These are phyloP conservation scores for Fibroporia radiculosa DNA, from an alignment of 768 basidiomycete genomes.

Conservation along the genomic window DNA sequence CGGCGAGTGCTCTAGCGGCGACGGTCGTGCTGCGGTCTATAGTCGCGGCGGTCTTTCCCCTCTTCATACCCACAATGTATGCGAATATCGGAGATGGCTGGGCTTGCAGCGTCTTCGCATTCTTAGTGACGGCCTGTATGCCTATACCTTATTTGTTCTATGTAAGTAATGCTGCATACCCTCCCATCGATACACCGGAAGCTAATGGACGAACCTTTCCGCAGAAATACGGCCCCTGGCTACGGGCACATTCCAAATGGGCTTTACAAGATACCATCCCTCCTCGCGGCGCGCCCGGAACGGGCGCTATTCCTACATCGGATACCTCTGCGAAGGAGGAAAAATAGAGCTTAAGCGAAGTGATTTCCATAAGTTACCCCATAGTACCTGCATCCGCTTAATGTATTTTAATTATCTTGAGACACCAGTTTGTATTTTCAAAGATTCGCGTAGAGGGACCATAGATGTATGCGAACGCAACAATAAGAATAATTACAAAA, in stretches of 20 bases:
- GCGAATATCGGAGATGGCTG: conserved; percentile 42
- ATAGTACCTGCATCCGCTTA: too few relatives aligned
- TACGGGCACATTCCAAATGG: conserved; percentile 5
- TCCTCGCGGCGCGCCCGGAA: too few relatives aligned
- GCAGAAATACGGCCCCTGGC: conserved; percentile 12
- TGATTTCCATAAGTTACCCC: too few relatives aligned
- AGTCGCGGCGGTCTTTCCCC: conserved; percentile 56
- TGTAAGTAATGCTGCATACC: conserved; percentile 28
- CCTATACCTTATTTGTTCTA: conserved; percentile 52
- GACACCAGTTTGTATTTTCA: too few relatives aligned
- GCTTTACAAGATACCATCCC: conserved; percentile 2
- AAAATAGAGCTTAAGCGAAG: too few relatives aligned
- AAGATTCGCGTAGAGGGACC: too few relatives aligned
- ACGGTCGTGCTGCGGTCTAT: conserved; percentile 59
- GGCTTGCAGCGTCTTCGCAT: conserved; percentile 50
- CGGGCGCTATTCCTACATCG: too few relatives aligned
- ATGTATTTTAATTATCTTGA: too few relatives aligned
- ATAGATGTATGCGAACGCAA: too few relatives aligned
- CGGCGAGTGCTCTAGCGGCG: conserved; percentile 61
- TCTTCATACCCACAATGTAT: conserved; percentile 49
- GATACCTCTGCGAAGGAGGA: too few relatives aligned
- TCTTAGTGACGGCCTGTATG: conserved; percentile 40
- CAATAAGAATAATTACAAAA: too few relatives aligned
- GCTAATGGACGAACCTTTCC: background rate
- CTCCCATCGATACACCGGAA: background rate